A percentile compares a stretch with the other conserved stretches of the same genome.
Evolutionary conservation across 331 rosid genomes (phyloP).

Genomic region (Spiraea crenata): DNA sequence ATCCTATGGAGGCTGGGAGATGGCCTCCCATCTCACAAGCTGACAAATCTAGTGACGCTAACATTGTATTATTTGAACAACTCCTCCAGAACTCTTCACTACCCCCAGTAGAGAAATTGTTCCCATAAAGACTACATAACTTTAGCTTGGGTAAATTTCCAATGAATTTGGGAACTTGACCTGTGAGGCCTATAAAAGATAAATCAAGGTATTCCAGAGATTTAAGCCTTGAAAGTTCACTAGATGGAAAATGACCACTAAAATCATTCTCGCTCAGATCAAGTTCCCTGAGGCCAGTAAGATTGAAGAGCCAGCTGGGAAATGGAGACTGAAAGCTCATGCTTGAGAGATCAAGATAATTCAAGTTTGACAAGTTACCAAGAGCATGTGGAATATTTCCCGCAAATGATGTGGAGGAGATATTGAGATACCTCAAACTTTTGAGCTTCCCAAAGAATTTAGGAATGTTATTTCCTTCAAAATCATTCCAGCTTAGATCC

Average conservation of each 20-base stretch:
- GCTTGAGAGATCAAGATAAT: too few relatives aligned
- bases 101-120: not conserved
- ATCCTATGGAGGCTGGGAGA: not conserved
- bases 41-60: not conserved
- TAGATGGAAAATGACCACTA: too few relatives aligned
- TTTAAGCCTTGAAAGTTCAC: not conserved
- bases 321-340: too few relatives aligned
- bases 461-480: not conserved
- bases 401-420: fast-evolving
- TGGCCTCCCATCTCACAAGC: fast-evolving
- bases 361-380: constrained; percentile 18
- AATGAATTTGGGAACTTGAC: not conserved
- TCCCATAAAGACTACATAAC: fast-evolving
- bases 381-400: constrained; percentile 13
- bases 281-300: not conserved
- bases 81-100: not conserved
- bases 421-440: constrained; percentile 14
- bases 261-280: fast-evolving
- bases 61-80: not conserved
- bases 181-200: fast-evolving
- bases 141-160: constrained; percentile 1
- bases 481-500: not conserved
- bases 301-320: not conserved
- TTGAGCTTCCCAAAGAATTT: not conserved
- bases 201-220: not conserved